A percentile compares a stretch with the other conserved stretches of the same genome.
phyloP scores from a whole-genome alignment of 2,329 filamentous ascomycete species.

The Colletotrichum orchidophilum region DNA sequence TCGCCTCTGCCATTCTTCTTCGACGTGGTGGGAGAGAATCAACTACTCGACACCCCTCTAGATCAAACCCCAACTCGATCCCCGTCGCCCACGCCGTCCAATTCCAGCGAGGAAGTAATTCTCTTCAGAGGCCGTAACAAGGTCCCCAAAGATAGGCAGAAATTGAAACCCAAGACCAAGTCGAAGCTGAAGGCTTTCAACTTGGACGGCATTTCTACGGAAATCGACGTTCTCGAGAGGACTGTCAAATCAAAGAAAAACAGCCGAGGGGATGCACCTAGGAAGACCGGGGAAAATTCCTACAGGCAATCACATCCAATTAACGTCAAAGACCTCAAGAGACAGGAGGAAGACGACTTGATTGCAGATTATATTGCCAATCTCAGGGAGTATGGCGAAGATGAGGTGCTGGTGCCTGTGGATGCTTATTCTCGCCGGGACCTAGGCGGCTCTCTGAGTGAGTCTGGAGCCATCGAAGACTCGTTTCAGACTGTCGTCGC shows the following conservation, averaged over 20 bases:
- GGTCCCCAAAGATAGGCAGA: not conserved
- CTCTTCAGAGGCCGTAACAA: slow-evolving; percentile 67
- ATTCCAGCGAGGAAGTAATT: slow-evolving; percentile 78
- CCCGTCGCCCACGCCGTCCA: slow-evolving; percentile 34
- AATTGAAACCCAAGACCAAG: slow-evolving; percentile 41
- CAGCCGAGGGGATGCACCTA: not conserved
- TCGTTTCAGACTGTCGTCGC: not conserved
- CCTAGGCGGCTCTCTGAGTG: slow-evolving; percentile 36
- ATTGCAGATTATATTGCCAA: slow-evolving; percentile 79
- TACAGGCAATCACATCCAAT: not conserved
- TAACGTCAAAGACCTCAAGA: not conserved
- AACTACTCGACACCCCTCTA: slow-evolving; percentile 10
- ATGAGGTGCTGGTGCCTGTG: slow-evolving; percentile 70
- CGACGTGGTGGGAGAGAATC: slow-evolving; percentile 46
- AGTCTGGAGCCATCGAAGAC: slow-evolving; percentile 41
- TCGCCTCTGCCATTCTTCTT: slow-evolving; percentile 45
- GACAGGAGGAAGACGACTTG: slow-evolving; percentile 62
- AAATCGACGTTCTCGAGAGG: slow-evolving; percentile 43
- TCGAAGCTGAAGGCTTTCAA: slow-evolving; percentile 33
- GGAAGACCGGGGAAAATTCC: not conserved
- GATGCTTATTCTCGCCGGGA: slow-evolving; percentile 59
- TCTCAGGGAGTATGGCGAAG: slow-evolving; percentile 60
- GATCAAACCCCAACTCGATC: not conserved
- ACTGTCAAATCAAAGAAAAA: slow-evolving; percentile 35
- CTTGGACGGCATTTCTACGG: slow-evolving; percentile 42